Evolutionary conservation across 2,329 filamentous ascomycete species (phyloP).

Genomic region (Dothiorella sarmentorum): DNA sequence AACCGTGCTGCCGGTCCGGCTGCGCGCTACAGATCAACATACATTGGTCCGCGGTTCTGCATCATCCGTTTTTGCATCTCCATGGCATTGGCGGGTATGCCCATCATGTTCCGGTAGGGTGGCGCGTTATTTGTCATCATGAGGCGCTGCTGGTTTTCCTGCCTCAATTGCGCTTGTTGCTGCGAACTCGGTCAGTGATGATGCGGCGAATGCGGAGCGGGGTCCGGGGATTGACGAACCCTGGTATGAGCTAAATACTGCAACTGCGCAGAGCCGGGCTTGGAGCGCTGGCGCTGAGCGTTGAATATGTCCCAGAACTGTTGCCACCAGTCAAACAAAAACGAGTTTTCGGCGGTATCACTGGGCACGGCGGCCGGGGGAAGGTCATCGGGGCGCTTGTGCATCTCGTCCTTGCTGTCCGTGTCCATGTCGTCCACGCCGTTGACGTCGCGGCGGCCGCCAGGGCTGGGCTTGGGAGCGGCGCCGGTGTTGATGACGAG

Average conservation of each 20-base stretch:
- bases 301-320: conserved; percentile 96
- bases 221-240: conserved; percentile 52
- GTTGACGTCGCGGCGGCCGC: conserved; percentile 61
- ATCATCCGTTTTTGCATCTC: conserved; percentile 70
- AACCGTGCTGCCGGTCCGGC: background rate
- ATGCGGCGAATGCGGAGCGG: conserved; percentile 16
- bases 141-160: conserved; percentile 70
- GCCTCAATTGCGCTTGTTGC: conserved; percentile 68
- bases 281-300: conserved; percentile 62
- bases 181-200: conserved; percentile 30
- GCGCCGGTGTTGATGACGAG: conserved; percentile 39
- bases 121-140: conserved; percentile 65
- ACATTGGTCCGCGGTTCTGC: conserved; percentile 74
- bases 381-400: conserved; percentile 76
- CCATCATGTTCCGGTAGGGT: conserved; percentile 61
- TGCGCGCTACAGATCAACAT: conserved; percentile 36
- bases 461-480: conserved; percentile 63
- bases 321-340: conserved; percentile 96
- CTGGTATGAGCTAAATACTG: conserved; percentile 81
- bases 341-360: conserved; percentile 65
- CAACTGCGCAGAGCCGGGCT: conserved; percentile 51
- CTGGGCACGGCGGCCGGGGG: conserved; percentile 68
- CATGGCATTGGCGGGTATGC: conserved; percentile 54
- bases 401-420: conserved; percentile 75
- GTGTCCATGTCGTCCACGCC: conserved; percentile 74